A percentile compares a stretch with the other conserved stretches of the same genome.
phyloP scores from a whole-genome alignment of 2,329 filamentous ascomycete genomes.

The Colletotrichum shisoi region DNA sequence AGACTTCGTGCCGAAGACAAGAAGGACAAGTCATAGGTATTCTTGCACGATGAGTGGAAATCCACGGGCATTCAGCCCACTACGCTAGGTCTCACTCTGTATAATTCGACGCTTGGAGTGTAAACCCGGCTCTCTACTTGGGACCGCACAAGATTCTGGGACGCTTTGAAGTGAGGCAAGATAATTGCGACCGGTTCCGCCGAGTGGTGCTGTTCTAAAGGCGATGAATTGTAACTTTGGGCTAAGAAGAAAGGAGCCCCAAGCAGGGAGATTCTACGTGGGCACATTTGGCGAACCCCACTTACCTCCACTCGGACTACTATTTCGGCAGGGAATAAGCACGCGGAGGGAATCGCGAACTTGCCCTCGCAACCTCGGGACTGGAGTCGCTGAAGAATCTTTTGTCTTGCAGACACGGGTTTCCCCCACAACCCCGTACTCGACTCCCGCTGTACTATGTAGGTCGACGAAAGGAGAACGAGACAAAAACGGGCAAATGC shows the following conservation, averaged over 20 bases:
- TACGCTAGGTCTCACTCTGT: background rate
- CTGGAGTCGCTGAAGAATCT: conserved; percentile 37
- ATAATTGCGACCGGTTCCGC: background rate
- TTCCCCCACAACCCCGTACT: conserved; percentile 34
- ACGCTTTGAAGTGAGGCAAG: background rate
- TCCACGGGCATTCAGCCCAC: too few species aligned
- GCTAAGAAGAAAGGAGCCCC: background rate
- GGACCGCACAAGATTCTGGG: background rate
- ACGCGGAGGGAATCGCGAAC: conserved; percentile 25
- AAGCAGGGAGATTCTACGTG: conserved; percentile 4
- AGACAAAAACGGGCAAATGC: conserved; percentile 20
- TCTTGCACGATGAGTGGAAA: background rate
- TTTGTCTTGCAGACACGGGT: conserved; percentile 35
- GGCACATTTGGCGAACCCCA: conserved; percentile 14
- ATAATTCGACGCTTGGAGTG: background rate
- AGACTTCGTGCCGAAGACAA: conserved; percentile 61
- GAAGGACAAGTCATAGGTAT: conserved; percentile 42
- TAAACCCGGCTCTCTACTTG: background rate
- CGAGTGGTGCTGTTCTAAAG: background rate
- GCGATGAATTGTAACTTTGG: conserved; percentile 5
- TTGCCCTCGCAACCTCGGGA: conserved; percentile 31
- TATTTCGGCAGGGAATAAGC: conserved; percentile 31
- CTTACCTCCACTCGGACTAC: conserved; percentile 32
- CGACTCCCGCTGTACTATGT: conserved; percentile 23
- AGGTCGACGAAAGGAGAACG: conserved; percentile 28